Evolutionary conservation across 495 filamentous ascomycete genomes (phyloP).

Genomic region (Penicillium goetzii): DNA sequence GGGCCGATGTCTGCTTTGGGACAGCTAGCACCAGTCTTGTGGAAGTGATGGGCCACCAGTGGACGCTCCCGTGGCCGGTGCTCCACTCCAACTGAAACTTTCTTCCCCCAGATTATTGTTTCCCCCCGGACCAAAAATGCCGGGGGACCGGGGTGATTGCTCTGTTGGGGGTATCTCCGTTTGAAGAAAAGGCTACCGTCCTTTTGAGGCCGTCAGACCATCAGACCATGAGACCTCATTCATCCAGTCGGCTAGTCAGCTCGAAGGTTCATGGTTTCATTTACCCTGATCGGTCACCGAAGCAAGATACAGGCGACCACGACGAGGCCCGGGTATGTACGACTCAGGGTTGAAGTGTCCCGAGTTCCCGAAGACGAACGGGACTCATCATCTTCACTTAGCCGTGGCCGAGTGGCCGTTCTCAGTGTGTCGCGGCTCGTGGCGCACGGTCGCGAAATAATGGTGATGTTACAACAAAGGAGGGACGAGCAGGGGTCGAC

Average conservation of each 20-base stretch:
- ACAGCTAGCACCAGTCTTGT: background rate
- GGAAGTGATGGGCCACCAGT: background rate
- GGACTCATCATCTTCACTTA: background rate
- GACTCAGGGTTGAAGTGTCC: background rate
- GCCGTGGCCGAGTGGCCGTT: background rate
- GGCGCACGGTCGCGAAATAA: background rate
- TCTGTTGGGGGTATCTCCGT: background rate
- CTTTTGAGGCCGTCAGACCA: background rate
- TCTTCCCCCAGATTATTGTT: slow-evolving; percentile 3
- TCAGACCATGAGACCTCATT: background rate
- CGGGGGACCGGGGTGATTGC: background rate
- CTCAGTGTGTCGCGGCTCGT: background rate
- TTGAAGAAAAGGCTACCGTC: background rate
- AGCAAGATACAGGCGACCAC: background rate
- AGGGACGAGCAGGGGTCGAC: background rate
- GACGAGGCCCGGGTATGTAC: background rate
- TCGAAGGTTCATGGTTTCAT: background rate
- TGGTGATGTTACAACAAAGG: background rate
- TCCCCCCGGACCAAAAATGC: background rate
- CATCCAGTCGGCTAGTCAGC: background rate
- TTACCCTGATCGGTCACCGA: background rate
- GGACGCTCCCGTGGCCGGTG: background rate
- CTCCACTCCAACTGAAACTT: slow-evolving; percentile 3
- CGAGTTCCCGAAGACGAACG: background rate
- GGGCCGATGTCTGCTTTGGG: slow-evolving; percentile 4